These are phyloP conservation scores for Inosperma sp. DNA, from an alignment of 768 basidiomycete genomes.

Conservation along the genomic window DNA sequence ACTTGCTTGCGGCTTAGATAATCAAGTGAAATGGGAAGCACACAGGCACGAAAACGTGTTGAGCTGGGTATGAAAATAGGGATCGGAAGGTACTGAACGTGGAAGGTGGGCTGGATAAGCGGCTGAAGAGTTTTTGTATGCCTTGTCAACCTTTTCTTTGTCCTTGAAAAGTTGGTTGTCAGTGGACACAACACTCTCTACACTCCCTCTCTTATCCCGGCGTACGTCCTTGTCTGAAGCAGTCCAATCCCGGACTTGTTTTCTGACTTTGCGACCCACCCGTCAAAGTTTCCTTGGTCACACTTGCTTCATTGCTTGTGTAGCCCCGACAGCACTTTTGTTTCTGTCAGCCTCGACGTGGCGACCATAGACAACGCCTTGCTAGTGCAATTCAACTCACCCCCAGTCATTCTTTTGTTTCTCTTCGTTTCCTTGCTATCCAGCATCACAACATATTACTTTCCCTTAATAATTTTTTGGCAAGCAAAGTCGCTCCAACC, in stretches of 20 bases:
- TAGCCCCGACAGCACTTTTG: constrained; percentile 31
- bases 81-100: constrained; percentile 39
- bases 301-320: constrained; percentile 53
- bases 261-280: constrained; percentile 25
- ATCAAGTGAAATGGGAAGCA: constrained; percentile 47
- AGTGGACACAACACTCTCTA: constrained; percentile 42
- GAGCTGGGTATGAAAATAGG: constrained; percentile 54
- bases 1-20: constrained; percentile 31
- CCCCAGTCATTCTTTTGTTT: constrained; percentile 47
- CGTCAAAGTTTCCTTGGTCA: constrained; percentile 29
- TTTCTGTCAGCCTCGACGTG: constrained; percentile 32
- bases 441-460: constrained; percentile 31
- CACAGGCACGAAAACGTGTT: constrained; percentile 78
- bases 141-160: constrained; percentile 32
- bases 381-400: constrained; percentile 35
- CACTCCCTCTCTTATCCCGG: constrained; percentile 28
- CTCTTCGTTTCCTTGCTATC: constrained; percentile 16
- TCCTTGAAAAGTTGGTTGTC: constrained; percentile 50
- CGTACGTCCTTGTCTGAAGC: constrained; percentile 30
- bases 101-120: constrained; percentile 46
- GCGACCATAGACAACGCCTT: constrained; percentile 31
- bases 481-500: constrained; percentile 15
- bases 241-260: constrained; percentile 29
- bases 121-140: constrained; percentile 48
- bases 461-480: constrained; percentile 20